These are phyloP conservation scores for Globomyces pollinis-pini DNA, from an alignment of 192 early-diverging fungal species.

Conservation along the genomic window DNA sequence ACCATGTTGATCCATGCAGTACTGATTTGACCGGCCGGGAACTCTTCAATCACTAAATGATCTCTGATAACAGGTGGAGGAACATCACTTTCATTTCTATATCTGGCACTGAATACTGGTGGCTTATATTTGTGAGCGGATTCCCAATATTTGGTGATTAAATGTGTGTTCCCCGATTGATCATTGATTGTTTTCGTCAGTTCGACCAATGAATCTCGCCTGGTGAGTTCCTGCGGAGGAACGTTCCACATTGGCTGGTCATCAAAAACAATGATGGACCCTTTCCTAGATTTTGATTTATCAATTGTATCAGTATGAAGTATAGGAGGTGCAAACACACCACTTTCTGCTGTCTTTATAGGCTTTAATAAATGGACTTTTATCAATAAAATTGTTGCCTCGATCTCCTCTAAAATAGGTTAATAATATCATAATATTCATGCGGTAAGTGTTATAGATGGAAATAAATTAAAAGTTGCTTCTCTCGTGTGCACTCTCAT, in stretches of 20 bases:
- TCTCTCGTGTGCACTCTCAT: too few species aligned
- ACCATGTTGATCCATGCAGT: conserved; percentile 68
- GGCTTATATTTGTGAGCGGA: conserved; percentile 46
- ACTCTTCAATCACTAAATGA: conserved; percentile 54
- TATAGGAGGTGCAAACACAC: conserved; percentile 2
- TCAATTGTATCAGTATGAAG: background rate
- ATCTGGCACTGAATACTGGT: conserved; percentile 37
- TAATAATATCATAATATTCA: background rate
- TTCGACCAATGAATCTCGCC: background rate
- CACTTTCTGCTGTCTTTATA: conserved; percentile 4
- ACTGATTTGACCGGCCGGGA: conserved; percentile 46
- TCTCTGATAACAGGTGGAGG: conserved; percentile 55
- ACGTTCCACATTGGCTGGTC: conserved; percentile 39
- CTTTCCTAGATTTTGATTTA: conserved; percentile 21
- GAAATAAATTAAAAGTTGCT: background rate
- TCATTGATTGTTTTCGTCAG: background rate
- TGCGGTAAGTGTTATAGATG: too few species aligned
- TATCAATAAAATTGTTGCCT: conserved; percentile 39
- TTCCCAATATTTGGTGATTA: conserved; percentile 34
- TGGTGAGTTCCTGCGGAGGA: background rate
- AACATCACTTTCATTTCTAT: conserved; percentile 50
- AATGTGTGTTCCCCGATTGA: conserved; percentile 1
- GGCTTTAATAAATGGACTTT: conserved; percentile 28
- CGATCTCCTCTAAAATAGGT: conserved; percentile 21
- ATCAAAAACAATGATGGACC: conserved; percentile 58